Evolutionary conservation across 108 stramenopile genomes (phyloP), one percentile per base, ranked within the genome.

Genomic region (Cyclostephanos invisitatus): DNA sequence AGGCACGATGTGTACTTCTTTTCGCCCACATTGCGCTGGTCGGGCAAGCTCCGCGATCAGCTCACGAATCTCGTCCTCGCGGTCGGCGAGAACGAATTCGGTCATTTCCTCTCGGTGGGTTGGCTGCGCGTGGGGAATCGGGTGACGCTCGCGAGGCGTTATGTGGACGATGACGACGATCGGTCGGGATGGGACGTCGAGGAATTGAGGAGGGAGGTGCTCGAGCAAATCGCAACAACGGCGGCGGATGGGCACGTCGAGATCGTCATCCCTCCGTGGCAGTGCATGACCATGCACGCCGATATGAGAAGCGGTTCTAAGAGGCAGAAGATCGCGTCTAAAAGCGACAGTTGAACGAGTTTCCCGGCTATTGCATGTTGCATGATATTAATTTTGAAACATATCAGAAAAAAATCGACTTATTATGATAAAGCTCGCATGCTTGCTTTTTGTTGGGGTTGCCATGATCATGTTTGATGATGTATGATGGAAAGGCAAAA

Each of bases 41-140:
- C 68, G 17, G 88, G 88, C 27, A 84, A 84, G 49, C 72, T 81
- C 18, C 69, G 60, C 22, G 82, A 89, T 49, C 75, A 86, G 64
- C 65, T 70, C 22, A 57, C 79, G 21, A 85, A 75, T 48, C 49
- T 86, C 7, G 68, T 84, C 18, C 82, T 85, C 51, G 88, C 85
- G 46, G 57, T 71, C 24, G 88, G 88, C 1, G 66, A 69, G 1
- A 86, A 89, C 63, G 80, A 80, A 47, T 82, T 75, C 67, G 88
- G 85, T 22, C 42, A 61, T 17, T 89, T 89, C 49, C 68, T 86
- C 15, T 83, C 82, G 18, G 85, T 75, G 6, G 88, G 88, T 27
- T 89, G 84, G 82, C 65, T 85, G 51, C 64, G 85, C 10, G 84
- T 86, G 22, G 88, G 88, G 11, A 85, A 84, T 62, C 78, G 88